phyloP scores from a whole-genome alignment of 495 filamentous ascomycete species.

The Hypoxylon cercidicola region DNA sequence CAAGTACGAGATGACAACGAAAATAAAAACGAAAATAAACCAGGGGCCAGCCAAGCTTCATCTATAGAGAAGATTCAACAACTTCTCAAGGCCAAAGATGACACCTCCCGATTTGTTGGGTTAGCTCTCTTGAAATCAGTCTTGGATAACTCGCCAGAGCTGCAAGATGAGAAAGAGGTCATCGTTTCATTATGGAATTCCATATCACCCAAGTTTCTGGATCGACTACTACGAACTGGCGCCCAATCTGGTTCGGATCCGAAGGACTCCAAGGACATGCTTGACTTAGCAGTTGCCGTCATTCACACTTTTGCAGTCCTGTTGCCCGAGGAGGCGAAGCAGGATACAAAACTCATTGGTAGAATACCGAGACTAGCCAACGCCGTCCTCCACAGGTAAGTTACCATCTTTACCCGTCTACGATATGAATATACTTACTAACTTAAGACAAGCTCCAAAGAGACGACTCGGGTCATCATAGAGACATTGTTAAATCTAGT shows the following conservation, averaged over 20 bases:
- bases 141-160: conserved; percentile 63
- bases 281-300: conserved; percentile 68
- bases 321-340: conserved; percentile 55
- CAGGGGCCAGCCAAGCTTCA: conserved; percentile 12
- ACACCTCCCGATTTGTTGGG: conserved; percentile 73
- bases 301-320: conserved; percentile 67
- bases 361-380: conserved; percentile 62
- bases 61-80: conserved; percentile 55
- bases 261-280: conserved; percentile 63
- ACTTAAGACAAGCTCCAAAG: conserved; percentile 55
- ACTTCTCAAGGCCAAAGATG: conserved; percentile 65
- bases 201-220: conserved; percentile 67
- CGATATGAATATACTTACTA: conserved; percentile 20
- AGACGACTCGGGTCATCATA: conserved; percentile 61
- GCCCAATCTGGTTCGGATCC: conserved; percentile 39
- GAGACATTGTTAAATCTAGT: conserved; percentile 65
- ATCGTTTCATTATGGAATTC: conserved; percentile 61
- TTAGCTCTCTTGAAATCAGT: conserved; percentile 70
- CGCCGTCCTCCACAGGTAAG: conserved; percentile 63
- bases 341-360: conserved; percentile 56
- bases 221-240: conserved; percentile 66
- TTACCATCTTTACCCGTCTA: neutral
- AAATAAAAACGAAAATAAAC: neutral
- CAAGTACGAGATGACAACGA: conserved; percentile 9
- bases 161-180: conserved; percentile 50